Conservation (phyloP, 2,329 filamentous ascomycete genomes). For the Zarea fungicola region DNA sequence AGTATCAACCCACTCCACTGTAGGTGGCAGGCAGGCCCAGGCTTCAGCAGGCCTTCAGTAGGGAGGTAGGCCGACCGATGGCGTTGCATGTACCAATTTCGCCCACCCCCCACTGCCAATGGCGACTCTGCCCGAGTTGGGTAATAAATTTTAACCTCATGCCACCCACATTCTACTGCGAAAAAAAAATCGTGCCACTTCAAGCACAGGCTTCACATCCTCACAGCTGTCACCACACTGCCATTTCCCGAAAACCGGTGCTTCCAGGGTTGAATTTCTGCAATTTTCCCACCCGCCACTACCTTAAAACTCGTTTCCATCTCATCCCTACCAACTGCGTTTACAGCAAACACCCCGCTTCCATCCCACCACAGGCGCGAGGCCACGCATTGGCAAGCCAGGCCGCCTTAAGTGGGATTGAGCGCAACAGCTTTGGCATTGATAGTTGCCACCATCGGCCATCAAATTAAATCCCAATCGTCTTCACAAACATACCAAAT, state of each 20-base stretch:
- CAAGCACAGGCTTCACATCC: neutral
- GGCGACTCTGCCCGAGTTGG: no score
- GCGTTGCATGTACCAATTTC: no score
- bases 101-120: no score
- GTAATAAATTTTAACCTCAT: conserved; percentile 1
- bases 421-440: neutral
- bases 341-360: conserved; percentile 2
- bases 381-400: conserved; percentile 2
- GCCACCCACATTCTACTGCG: conserved; percentile 1
- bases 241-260: neutral
- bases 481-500: no score
- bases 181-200: conserved; percentile 8
- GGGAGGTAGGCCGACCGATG: no score
- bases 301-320: neutral
- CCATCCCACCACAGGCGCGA: conserved; percentile 6
- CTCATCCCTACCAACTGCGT: neutral
- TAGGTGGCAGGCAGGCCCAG: no score
- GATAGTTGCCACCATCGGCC: neutral
- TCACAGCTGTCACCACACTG: neutral
- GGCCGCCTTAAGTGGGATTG: neutral
- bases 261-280: neutral
- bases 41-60: no score
- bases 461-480: no score
- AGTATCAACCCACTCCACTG: no score
- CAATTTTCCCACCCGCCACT: neutral